These are phyloP conservation scores for Megacollybia marginata DNA, from an alignment of 768 basidiomycete genomes.

Conservation along the genomic window DNA sequence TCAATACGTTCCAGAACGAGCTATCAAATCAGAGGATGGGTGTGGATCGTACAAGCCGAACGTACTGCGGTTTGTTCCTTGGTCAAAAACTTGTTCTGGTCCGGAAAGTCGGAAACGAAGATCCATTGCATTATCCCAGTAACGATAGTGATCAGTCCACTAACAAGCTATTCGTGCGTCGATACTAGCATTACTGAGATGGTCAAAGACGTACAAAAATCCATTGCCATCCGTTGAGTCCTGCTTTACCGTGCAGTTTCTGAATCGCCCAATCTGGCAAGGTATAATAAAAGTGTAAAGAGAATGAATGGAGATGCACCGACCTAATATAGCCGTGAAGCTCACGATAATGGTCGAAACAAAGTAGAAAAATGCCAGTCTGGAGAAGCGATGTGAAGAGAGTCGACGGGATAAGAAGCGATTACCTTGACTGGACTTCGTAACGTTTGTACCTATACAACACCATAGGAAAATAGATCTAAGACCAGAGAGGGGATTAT, in stretches of 20 bases:
- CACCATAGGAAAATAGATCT: not conserved
- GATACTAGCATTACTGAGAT: not conserved
- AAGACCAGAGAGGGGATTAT: constrained; percentile 1
- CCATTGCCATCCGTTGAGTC: constrained; percentile 41
- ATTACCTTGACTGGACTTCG: constrained; percentile 41
- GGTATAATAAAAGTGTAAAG: constrained; percentile 6
- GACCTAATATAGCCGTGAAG: not conserved
- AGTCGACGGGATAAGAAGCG: not conserved
- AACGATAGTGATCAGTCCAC: constrained; percentile 34
- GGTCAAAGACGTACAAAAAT: constrained; percentile 30
- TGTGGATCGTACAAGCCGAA: not conserved
- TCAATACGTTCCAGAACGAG: constrained; percentile 39
- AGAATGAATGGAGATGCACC: not conserved
- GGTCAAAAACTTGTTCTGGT: constrained; percentile 37
- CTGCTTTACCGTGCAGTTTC: constrained; percentile 33
- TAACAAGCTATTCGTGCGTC: constrained; percentile 28
- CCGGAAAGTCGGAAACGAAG: constrained; percentile 39
- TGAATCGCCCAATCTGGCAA: constrained; percentile 36
- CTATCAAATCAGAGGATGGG: not conserved
- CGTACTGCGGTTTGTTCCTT: constrained; percentile 28
- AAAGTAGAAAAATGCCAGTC: constrained; percentile 37
- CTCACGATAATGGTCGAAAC: constrained; percentile 18
- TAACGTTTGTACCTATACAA: constrained; percentile 41
- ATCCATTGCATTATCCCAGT: constrained; percentile 32
- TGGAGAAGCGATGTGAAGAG: constrained; percentile 10